A percentile compares a stretch with the other conserved stretches of the same genome.
Evolutionary conservation across 176 grass and related monocot species (phyloP).

Genomic region (Alopecurus myosuroides): DNA sequence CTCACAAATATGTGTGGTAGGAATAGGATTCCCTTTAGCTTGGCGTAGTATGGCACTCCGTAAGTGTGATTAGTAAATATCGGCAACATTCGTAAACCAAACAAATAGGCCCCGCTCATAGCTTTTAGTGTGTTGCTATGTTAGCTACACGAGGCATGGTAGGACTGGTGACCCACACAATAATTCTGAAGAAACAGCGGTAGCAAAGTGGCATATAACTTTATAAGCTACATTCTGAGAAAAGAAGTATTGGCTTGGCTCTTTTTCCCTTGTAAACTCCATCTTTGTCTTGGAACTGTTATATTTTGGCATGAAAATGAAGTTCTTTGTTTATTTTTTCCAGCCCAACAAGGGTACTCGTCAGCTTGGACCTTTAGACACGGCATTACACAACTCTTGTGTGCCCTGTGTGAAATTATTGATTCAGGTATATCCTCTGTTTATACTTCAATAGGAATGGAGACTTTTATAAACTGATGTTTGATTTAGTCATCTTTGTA

Average conservation of each 20-base stretch:
- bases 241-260: neutral
- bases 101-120: neutral
- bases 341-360: neutral
- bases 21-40: neutral
- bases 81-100: neutral
- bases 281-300: neutral
- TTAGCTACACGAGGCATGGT: neutral
- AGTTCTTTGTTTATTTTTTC: neutral
- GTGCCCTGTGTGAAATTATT: constrained; percentile 28
- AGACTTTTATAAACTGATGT: neutral
- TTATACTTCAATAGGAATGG: neutral
- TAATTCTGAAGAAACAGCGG: neutral
- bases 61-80: neutral
- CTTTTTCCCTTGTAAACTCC: neutral
- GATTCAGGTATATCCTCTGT: constrained; percentile 21
- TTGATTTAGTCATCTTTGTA: neutral
- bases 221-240: neutral
- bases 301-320: neutral
- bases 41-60: neutral
- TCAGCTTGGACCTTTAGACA: neutral
- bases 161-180: neutral
- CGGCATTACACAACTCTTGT: neutral
- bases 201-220: neutral
- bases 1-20: neutral
- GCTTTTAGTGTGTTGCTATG: neutral